A percentile compares a stretch with the other conserved stretches of the same genome.
Evolutionary conservation across 2,329 filamentous ascomycete genomes (phyloP).

Genomic region (Cladobotryum mycophilum): DNA sequence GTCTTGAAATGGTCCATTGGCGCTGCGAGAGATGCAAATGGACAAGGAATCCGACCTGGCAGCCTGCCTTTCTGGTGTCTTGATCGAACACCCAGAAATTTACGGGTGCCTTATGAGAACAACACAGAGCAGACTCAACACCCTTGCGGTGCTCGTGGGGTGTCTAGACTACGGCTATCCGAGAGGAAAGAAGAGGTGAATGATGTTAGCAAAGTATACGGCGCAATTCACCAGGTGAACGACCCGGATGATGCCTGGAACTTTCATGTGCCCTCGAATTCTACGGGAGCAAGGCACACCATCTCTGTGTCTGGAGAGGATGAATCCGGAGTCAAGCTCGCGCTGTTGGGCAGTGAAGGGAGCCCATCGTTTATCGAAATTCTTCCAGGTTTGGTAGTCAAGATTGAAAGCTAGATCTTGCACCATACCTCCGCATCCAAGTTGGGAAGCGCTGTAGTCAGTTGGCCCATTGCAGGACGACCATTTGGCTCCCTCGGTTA

Average conservation of each 20-base stretch:
- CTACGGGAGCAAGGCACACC: conserved; percentile 7
- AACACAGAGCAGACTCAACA: conserved; percentile 33
- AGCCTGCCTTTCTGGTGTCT: conserved; percentile 60
- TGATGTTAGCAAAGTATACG: conserved; percentile 19
- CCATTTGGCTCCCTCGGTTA: too few species aligned
- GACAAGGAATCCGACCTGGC: conserved; percentile 34
- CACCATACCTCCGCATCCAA: too few species aligned
- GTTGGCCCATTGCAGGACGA: too few species aligned
- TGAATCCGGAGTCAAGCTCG: conserved; percentile 9
- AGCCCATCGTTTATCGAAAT: conserved; percentile 16
- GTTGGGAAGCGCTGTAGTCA: too few species aligned
- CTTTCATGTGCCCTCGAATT: conserved; percentile 12
- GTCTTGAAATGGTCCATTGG: conserved; percentile 56
- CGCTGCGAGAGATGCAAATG: conserved; percentile 26
- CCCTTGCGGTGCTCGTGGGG: conserved; percentile 44
- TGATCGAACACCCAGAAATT: conserved; percentile 50
- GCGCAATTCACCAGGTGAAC: conserved; percentile 20
- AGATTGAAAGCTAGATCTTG: conserved; percentile 10
- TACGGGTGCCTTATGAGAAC: conserved; percentile 45
- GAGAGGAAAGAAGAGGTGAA: conserved; percentile 20
- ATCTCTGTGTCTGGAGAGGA: conserved; percentile 7
- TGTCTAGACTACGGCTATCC: conserved; percentile 37
- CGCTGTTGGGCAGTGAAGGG: conserved; percentile 8
- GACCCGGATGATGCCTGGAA: conserved; percentile 2
- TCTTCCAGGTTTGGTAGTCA: conserved; percentile 14